Conservation (phyloP, 129 eudicot species). For the Tagetes erecta region DNA sequence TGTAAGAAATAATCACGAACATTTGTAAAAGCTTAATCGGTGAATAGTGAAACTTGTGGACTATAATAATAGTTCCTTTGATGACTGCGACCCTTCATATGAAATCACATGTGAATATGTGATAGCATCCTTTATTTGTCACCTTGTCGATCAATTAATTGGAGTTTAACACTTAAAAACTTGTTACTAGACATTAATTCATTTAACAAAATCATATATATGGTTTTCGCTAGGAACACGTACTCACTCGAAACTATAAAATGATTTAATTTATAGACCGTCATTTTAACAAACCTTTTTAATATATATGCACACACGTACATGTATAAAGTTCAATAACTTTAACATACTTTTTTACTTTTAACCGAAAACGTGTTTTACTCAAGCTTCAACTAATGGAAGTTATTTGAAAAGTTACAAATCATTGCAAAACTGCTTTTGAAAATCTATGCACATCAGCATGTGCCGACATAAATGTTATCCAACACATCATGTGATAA, state of each 20-base stretch:
- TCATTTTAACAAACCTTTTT: too few relatives aligned
- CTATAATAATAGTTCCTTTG: not conserved
- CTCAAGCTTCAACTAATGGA: too few relatives aligned
- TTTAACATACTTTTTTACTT: too few relatives aligned
- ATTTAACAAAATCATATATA: not conserved
- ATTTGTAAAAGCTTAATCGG: not conserved
- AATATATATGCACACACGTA: too few relatives aligned
- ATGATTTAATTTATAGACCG: not conserved
- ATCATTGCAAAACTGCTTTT: too few relatives aligned
- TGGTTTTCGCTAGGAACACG: not conserved
- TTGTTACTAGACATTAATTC: not conserved
- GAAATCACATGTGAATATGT: not conserved
- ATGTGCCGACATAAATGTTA: too few relatives aligned
- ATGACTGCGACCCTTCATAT: not conserved
- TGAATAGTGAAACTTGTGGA: too few relatives aligned
- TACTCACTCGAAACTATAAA: not conserved
- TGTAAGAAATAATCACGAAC: not conserved
- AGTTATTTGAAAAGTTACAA: too few relatives aligned
- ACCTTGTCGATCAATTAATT: not conserved
- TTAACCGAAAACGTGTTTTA: too few relatives aligned
- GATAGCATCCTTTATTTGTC: not conserved
- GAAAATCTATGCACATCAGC: too few relatives aligned
- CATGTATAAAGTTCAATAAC: too few relatives aligned
- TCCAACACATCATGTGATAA: too few relatives aligned
- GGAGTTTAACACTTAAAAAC: not conserved